Percentiles rank a stretch among this genome's conserved stretches.
These are phyloP conservation scores for Pigoraptor vietnamica DNA, from an alignment of 78 protist species.

Conservation along the genomic window DNA sequence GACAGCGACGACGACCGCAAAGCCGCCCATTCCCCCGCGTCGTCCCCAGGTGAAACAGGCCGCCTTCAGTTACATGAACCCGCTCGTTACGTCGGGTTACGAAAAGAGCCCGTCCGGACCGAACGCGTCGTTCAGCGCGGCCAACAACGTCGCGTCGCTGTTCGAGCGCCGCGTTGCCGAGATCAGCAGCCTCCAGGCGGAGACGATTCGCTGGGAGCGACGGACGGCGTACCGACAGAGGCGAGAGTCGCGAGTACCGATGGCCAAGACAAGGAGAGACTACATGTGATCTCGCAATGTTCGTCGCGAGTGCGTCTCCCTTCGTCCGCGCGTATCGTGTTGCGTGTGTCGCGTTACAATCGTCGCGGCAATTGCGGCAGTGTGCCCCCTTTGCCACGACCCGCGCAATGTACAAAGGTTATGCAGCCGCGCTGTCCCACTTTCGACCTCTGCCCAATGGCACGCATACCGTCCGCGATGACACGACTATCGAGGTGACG, in stretches of 20 bases:
- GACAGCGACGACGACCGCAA: too few species aligned
- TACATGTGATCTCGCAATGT: background rate
- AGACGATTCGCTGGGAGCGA: background rate
- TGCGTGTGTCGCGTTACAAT: background rate
- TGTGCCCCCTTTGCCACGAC: background rate
- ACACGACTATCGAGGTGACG: too few species aligned
- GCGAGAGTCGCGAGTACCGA: background rate
- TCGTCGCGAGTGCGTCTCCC: background rate
- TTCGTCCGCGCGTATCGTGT: background rate
- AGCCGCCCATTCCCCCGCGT: background rate
- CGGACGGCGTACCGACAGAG: background rate
- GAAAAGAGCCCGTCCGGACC: background rate
- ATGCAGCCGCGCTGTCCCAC: background rate
- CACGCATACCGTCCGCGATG: too few species aligned
- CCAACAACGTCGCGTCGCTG: background rate
- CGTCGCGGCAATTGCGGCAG: background rate
- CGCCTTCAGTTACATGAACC: background rate
- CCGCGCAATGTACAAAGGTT: too few species aligned
- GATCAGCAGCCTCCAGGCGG: background rate
- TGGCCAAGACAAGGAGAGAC: background rate
- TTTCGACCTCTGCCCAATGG: too few species aligned
- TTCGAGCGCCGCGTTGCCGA: background rate
- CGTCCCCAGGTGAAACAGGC: background rate
- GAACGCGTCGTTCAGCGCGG: background rate
- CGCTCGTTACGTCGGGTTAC: background rate